Evolutionary conservation across 169 alveolate species (phyloP).

Genomic region (Cryptosporidium bovis): DNA sequence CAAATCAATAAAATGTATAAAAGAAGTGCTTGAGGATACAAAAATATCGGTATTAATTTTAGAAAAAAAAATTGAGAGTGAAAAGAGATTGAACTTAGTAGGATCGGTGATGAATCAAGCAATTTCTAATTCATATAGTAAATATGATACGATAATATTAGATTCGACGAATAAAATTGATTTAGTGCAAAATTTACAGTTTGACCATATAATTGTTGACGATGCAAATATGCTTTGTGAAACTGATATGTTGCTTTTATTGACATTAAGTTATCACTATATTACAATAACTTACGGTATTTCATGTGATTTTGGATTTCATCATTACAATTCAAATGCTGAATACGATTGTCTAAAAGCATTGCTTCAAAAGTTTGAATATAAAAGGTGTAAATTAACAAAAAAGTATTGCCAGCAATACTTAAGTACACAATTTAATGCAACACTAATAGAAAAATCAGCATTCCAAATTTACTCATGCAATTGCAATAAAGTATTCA

Average conservation of each 20-base stretch:
- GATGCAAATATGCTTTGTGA: neutral
- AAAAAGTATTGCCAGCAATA: too few species aligned
- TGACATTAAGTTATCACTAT: neutral
- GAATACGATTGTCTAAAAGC: too few species aligned
- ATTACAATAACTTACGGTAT: conserved; percentile 13
- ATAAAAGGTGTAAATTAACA: too few species aligned
- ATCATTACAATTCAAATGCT: too few species aligned
- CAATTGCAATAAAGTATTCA: too few species aligned
- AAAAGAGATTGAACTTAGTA: neutral
- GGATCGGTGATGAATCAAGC: neutral
- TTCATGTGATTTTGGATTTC: neutral
- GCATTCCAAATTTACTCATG: too few species aligned
- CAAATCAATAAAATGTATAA: conserved; percentile 22
- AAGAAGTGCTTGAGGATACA: neutral
- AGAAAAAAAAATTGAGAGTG: too few species aligned
- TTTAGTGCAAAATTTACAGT: neutral
- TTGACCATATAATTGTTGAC: conserved; percentile 22
- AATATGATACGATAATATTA: conserved; percentile 11
- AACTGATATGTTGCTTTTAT: conserved; percentile 10
- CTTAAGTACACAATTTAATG: too few species aligned
- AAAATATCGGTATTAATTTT: neutral
- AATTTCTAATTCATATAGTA: neutral
- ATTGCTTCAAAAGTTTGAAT: too few species aligned
- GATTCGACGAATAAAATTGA: neutral
- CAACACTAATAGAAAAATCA: too few species aligned